Evolutionary conservation across 2,329 filamentous ascomycete genomes (phyloP).

Genomic region (Cadophora luteo-olivacea): DNA sequence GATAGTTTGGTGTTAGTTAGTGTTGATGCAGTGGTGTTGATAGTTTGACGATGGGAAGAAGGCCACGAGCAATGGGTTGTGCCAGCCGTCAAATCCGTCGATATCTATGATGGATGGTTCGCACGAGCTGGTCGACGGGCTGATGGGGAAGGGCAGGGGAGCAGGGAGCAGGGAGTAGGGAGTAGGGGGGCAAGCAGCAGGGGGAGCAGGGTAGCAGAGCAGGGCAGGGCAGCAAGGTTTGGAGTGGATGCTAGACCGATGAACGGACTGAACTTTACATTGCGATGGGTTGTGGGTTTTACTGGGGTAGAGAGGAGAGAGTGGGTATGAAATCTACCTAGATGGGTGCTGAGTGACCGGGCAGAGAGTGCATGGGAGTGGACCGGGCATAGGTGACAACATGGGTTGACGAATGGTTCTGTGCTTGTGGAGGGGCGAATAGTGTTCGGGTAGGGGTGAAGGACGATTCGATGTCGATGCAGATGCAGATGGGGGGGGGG

Average conservation of each 20-base stretch:
- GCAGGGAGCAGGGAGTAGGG: background rate
- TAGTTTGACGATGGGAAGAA: background rate
- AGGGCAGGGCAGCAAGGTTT: conserved; percentile 8
- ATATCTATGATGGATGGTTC: conserved; percentile 20
- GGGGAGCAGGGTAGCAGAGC: too few species aligned
- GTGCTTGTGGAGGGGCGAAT: background rate
- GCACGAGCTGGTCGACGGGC: background rate
- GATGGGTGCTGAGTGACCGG: background rate
- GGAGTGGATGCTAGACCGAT: conserved; percentile 3
- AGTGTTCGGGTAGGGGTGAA: background rate
- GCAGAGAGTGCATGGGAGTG: background rate
- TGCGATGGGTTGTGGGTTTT: background rate
- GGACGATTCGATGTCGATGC: conserved; percentile 15
- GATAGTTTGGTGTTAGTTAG: background rate
- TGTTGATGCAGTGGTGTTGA: background rate
- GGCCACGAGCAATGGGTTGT: conserved; percentile 7
- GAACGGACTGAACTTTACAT: conserved; percentile 17
- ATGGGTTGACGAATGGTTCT: background rate
- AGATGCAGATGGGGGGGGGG: background rate
- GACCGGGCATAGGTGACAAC: background rate
- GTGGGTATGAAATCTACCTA: background rate
- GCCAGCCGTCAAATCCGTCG: background rate
- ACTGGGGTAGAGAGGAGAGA: background rate
- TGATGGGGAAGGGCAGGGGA: conserved; percentile 13
- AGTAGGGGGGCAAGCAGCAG: background rate